Evolutionary conservation across 1,284 basidiomycete genomes (phyloP), one percentile per base, ranked within the genome.

Genomic region (Taiwanofungus camphoratus): DNA sequence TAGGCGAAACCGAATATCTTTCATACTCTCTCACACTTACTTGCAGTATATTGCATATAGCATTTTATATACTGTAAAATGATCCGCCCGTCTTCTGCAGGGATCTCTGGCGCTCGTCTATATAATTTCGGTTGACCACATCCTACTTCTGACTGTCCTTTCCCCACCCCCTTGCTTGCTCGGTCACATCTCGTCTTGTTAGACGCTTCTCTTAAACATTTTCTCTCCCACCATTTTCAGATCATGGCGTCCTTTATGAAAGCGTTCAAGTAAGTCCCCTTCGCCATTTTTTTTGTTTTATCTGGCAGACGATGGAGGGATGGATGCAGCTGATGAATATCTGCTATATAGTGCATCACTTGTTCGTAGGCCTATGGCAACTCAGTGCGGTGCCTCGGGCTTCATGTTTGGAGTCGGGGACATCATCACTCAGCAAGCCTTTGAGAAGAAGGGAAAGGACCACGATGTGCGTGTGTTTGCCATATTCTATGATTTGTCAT

Each of bases 361-460:
- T 26, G 63, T 82, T 39, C 74, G 77, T 16, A 69, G 77, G n/a
- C 86, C 86, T 0, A 68, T 85, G 67, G 39, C 76, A 13, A 66
- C 78, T 3, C 82, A 86, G 53, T 83, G 78, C 47, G 63, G 64
- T 1, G 86, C 86, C 0, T 82, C 84, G 1, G 79, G 75, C 1
- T 57, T 81, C 33, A 66, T 91, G 13, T 91, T 89, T 53, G 80
- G 82, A 34, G 66, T 77, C 7, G 90, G 88, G n/a, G 91, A 93
- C 58, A 55, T 88, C 1, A 73, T 92, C 27, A 88, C 90, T 0
- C 90, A 92, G 62, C 85, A 92, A 59, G 80, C 69, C 0, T 76
- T 92, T 21, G 91, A 92, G 58, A 68, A 68, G 48, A 76, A 67
- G 56, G 82, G 84, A 11, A 67, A 57, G 46, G 60, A 78, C 3